Evolutionary conservation across 2,329 filamentous ascomycete species (phyloP), one percentile per base, ranked within the genome.

Genomic region (Diaporthe ampelina): DNA sequence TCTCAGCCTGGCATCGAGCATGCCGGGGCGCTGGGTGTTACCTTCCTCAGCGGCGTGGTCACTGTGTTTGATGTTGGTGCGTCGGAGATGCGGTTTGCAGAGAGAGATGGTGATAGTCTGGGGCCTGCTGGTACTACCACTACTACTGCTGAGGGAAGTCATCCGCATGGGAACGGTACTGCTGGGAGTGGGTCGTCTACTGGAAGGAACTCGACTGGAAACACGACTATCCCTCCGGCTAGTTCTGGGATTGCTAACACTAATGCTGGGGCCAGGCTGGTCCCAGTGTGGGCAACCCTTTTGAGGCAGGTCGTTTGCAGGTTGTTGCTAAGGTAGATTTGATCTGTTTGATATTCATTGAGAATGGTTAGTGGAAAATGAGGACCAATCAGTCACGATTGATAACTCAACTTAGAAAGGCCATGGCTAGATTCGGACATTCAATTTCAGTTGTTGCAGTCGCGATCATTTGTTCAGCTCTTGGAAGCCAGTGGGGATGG

Each of bases 11-110:
- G 79, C 35, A 72, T 80, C 3, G 69, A 74, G 26, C 32, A 43
- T 40, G 61, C 63, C 0, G 74, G 72, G 0, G 61, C 57, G 3
- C 74, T 82, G 35, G 81, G 80, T 0, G 78, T 80, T 6, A 77
- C 79, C 0, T 81, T 81, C 40, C 58, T 82, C 70, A 78, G 78
- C 10, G 80, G 78, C 52, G 76, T 82, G 0, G 77, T 82, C 11
- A 79, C 80, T 7, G 81, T 82, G 0, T 82, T 82, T 52, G 81
- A 82, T 48, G 76, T 82, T 0, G 80, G 78, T 0, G 75, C 77
- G 4, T 75, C 73, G 0, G 79, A 81, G 76, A 81, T 82, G 79
- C 74, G 80, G 35, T 82, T 82, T 70, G 80, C 80, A 8, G 56
- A 70, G 57, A 57, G 74, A 10, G 57, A 40, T 4, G 6, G 6